A percentile compares a stretch with the other conserved stretches of the same genome.
These are phyloP conservation scores for Trichoderma asperellum DNA, from an alignment of 2,329 filamentous ascomycete genomes.

Conservation along the genomic window DNA sequence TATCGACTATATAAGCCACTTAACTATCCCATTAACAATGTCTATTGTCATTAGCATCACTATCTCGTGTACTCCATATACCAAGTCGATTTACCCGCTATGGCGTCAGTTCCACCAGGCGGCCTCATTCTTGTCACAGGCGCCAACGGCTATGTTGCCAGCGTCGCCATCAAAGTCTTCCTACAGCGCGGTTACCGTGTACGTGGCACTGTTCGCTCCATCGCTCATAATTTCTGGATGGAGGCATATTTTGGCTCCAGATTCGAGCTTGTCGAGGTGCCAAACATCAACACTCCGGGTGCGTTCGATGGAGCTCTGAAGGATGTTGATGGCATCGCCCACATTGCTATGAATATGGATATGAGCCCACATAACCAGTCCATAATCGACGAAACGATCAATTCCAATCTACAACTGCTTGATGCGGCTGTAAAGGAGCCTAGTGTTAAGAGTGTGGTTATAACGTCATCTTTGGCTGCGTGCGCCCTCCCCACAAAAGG, in stretches of 20 bases:
- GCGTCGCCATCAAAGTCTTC: background rate
- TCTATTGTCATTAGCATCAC: too few species aligned
- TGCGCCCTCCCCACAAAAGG: background rate
- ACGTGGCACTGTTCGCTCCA: background rate
- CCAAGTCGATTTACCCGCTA: background rate
- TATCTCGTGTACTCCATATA: too few species aligned
- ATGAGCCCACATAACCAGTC: background rate
- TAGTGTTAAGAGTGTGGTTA: background rate
- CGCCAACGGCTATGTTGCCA: background rate
- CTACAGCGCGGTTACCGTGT: background rate
- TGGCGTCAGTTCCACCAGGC: background rate
- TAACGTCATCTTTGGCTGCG: background rate
- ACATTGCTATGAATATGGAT: conserved; percentile 2
- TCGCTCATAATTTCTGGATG: background rate
- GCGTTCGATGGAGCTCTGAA: background rate
- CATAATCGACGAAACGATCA: background rate
- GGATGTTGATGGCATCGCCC: background rate
- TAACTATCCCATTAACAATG: too few species aligned
- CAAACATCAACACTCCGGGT: background rate
- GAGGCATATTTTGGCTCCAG: background rate
- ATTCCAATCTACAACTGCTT: background rate
- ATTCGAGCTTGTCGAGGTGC: background rate
- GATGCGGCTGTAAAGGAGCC: background rate
- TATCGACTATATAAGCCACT: too few species aligned
- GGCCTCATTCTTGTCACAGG: background rate